These are phyloP conservation scores for Sugiyamaella japonica DNA, from an alignment of 1,139 yeast genomes.

Conservation along the genomic window DNA sequence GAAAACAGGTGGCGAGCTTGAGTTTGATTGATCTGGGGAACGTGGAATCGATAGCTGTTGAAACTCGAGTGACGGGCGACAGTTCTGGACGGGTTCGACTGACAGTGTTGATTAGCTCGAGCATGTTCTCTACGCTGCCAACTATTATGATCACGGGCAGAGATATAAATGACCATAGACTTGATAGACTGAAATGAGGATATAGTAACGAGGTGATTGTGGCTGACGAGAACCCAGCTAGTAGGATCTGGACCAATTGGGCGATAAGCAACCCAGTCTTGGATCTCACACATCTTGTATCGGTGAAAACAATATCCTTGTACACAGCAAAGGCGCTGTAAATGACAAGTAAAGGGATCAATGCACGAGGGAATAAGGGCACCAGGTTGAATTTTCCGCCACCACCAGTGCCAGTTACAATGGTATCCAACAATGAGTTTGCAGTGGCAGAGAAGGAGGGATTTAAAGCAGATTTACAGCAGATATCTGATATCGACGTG, in stretches of 20 bases:
- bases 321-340: conserved; percentile 42
- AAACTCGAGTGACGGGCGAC: conserved; percentile 42
- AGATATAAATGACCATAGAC: conserved; percentile 33
- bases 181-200: conserved; percentile 31
- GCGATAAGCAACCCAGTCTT: conserved; percentile 62
- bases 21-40: conserved; percentile 42
- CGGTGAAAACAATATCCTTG: conserved; percentile 51
- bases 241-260: conserved; percentile 51
- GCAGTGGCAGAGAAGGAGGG: neutral
- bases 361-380: conserved; percentile 26
- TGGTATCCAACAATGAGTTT: no score
- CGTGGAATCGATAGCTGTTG: conserved; percentile 41
- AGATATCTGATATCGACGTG: conserved; percentile 12
- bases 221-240: conserved; percentile 53
- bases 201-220: conserved; percentile 49
- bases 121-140: conserved; percentile 48
- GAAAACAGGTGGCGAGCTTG: conserved; percentile 33
- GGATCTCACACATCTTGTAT: conserved; percentile 58
- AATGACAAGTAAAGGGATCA: conserved; percentile 24
- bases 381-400: conserved; percentile 13
- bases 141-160: conserved; percentile 46
- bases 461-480: neutral
- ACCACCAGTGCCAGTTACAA: no score
- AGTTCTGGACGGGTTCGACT: conserved; percentile 47
- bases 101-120: conserved; percentile 46